Evolutionary conservation across 139 green algal species (phyloP).

Genomic region (Desmodesmus armatus): DNA sequence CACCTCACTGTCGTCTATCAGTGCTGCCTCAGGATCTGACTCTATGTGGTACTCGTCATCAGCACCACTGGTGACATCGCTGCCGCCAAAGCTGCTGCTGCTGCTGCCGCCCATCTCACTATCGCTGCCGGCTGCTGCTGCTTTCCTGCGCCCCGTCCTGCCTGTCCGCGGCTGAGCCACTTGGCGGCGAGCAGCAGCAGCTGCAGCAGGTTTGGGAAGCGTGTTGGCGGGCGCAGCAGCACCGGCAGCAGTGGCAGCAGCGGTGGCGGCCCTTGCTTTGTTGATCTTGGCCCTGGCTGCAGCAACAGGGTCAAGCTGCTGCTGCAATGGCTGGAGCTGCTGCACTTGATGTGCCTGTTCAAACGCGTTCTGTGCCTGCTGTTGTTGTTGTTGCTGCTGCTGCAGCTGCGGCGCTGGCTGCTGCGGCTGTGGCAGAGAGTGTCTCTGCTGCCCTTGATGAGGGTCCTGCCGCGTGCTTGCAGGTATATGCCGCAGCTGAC

Average conservation of each 20-base stretch:
- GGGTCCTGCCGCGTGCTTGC: not conserved
- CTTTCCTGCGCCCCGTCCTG: not conserved
- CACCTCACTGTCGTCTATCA: no score
- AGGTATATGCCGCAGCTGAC: not conserved
- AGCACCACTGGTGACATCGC: constrained; percentile 16
- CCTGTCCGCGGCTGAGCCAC: not conserved
- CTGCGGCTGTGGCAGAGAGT: not conserved
- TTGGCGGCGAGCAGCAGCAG: not conserved
- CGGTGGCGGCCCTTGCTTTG: not conserved
- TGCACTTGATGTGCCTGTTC: not conserved
- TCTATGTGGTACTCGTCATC: not conserved
- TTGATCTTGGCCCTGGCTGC: not conserved
- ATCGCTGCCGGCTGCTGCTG: not conserved
- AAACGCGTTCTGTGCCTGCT: not conserved
- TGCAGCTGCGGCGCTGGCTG: not conserved
- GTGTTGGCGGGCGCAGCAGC: not conserved
- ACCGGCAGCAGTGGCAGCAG: not conserved
- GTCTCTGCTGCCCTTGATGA: not conserved
- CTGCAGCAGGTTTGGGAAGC: no score
- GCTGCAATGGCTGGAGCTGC: not conserved
- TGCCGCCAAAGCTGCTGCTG: constrained; percentile 19
- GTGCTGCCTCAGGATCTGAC: not conserved
- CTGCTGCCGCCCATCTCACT: not conserved
- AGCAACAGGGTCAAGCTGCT: not conserved
- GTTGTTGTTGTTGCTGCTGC: not conserved